Percentiles rank a stretch among this genome's conserved stretches.
Conservation (phyloP, 2,329 filamentous ascomycete genomes). For the Colletotrichum eremochloae region DNA sequence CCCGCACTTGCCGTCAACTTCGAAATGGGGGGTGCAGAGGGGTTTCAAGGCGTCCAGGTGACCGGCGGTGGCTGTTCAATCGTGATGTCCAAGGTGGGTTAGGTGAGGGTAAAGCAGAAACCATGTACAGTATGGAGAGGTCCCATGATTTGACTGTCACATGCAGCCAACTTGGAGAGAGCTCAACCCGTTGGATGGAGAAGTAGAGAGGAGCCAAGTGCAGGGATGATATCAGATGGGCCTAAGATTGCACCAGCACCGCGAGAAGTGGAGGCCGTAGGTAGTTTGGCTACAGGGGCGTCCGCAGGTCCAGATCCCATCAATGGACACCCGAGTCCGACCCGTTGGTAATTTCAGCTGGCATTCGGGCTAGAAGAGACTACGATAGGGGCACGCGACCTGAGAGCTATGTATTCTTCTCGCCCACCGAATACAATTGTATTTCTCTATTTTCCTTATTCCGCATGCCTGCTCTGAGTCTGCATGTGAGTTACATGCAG, state of each 20-base stretch:
- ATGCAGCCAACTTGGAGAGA: slow-evolving; percentile 30
- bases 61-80: slow-evolving; percentile 10
- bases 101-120: slow-evolving; percentile 24
- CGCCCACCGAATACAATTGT: slow-evolving; percentile 1
- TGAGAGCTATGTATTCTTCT: background rate
- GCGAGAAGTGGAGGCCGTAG: slow-evolving; percentile 26
- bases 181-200: background rate
- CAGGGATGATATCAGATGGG: slow-evolving; percentile 36
- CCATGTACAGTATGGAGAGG: background rate
- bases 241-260: slow-evolving; percentile 23
- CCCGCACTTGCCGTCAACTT: background rate
- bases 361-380: background rate
- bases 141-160: slow-evolving; percentile 38
- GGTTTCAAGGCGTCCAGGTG: slow-evolving; percentile 16
- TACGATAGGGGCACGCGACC: slow-evolving; percentile 41
- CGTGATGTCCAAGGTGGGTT: slow-evolving; percentile 18
- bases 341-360: slow-evolving; percentile 3
- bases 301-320: slow-evolving; percentile 3
- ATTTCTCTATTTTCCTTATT: background rate
- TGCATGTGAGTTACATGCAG: slow-evolving; percentile 19
- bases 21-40: background rate
- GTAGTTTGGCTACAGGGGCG: slow-evolving; percentile 26
- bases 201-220: slow-evolving; percentile 15
- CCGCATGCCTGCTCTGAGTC: background rate
- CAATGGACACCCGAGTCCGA: background rate